Base-by-base conservation (phyloP, 148 eudicot species). In the Vaccinium myrtillus region DNA sequence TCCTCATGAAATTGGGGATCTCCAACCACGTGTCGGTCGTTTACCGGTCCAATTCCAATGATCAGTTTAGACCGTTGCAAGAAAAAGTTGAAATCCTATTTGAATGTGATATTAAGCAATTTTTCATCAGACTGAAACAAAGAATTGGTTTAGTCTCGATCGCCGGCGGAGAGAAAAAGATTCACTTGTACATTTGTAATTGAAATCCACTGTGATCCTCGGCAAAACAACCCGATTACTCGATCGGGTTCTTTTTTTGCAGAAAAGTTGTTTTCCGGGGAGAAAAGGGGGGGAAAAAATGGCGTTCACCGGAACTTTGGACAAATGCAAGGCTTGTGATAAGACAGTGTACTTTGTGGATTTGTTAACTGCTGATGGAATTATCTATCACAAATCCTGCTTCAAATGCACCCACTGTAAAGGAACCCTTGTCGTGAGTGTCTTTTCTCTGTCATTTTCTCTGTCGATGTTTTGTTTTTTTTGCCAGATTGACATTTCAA, bases 281-380 rank as follows among this genome's bases (percentile, higher is more conserved):
- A 12, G 27, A 21, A 48, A 19, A 63, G 49, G 21, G 55, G 48
- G 65, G 18, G 75, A 59, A 69, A 88, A 79, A 25, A 97, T 97
- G 99, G 80, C 98, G 74, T 97, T 97, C 88, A 97, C 98, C 5
- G 99, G 99, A 79, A 97, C 99, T 76, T 88, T 93, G 85, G 99
- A 97, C 77, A 97, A 95, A 89, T 97, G 99, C 98, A 97, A 92
- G 83, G 98, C 96, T 77, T 97, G 99, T 83, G 99, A 97, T 73
- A 97, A 94, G 82, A 97, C 98, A 12, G 98, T 97, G 56, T 97
- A 97, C 46, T 97, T 97, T 74, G 88, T 95, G 46, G 99, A 97
- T 95, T 87, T 97, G 88, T 88, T 97, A 80, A 73, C 98, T 25
- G 98, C 95, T 27, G 99, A 97, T 91, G 99, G 99, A 55, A 78